phyloP scores from a whole-genome alignment of 352 stramenopile genomes.

The Phytophthora melonis region DNA sequence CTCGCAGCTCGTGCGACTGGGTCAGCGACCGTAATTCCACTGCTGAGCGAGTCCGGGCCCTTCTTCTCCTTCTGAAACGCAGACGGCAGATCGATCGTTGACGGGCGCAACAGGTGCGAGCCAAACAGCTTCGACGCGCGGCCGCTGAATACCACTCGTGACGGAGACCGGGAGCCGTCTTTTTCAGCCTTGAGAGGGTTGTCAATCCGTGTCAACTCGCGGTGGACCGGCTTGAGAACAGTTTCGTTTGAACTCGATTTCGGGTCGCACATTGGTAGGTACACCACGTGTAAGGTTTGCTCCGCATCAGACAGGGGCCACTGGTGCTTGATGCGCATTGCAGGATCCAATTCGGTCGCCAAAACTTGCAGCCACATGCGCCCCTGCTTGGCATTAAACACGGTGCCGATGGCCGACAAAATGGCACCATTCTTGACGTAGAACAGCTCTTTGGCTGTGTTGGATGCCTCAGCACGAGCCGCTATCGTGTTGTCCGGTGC shows the following conservation, averaged over 20 bases:
- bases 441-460: slow-evolving; percentile 59
- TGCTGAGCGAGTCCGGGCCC: slow-evolving; percentile 14
- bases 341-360: slow-evolving; percentile 54
- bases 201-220: slow-evolving; percentile 53
- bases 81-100: slow-evolving; percentile 59
- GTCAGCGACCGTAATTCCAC: slow-evolving; percentile 32
- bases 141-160: slow-evolving; percentile 73
- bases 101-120: slow-evolving; percentile 68
- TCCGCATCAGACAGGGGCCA: slow-evolving; percentile 50
- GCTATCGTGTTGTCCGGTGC: slow-evolving; percentile 34
- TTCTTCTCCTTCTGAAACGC: slow-evolving; percentile 31
- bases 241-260: slow-evolving; percentile 39
- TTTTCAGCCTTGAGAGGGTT: slow-evolving; percentile 45
- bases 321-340: slow-evolving; percentile 51
- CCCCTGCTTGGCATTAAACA: slow-evolving; percentile 58
- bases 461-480: slow-evolving; percentile 48
- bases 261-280: slow-evolving; percentile 58
- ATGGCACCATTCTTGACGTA: slow-evolving; percentile 60
- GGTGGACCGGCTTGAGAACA: slow-evolving; percentile 52
- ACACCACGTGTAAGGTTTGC: slow-evolving; percentile 61
- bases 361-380: slow-evolving; percentile 77
- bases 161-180: slow-evolving; percentile 30
- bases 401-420: slow-evolving; percentile 58
- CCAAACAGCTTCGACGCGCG: slow-evolving; percentile 81
- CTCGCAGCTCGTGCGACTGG: slow-evolving; percentile 38